Base-by-base conservation (phyloP, 2,329 filamentous ascomycete genomes). In the Pseudogymnoascus pannorum region DNA sequence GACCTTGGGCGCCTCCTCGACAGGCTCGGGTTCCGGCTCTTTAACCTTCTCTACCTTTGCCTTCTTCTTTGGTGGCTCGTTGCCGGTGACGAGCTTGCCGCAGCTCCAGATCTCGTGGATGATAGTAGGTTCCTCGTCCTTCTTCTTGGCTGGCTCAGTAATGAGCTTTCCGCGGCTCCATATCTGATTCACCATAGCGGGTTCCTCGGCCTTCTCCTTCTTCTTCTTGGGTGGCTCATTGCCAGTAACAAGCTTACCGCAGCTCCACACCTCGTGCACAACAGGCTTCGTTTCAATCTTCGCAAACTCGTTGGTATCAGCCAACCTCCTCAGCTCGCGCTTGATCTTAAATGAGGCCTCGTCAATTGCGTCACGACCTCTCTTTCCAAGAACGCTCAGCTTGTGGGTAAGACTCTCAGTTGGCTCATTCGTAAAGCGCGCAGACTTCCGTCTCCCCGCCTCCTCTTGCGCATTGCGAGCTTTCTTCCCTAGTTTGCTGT, bases 91-190 rank as follows among this genome's bases (percentile, higher is more conserved):
- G 64, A 62, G 5, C 59, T 64, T 62, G 57, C 22, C 63, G 63
- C 8, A 60, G 35, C 29, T 58, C 57, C 57, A 58, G 57, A 58
- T 33, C 26, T 58, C 57, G 29, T 38, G 20, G 8, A 36, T 57
- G 24, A 40, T 36, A 29, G 22, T 54, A 1, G 58, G 26, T 5
- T 60, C 58, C 0, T 60, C 35, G 5, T 18, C 59, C 59, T 68
- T 69, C 58, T 77, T 76, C 62, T 70, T 69, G 64, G 73, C 69
- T 22, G 72, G 69, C 2, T 73, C 72, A 38, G 79, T 76, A 40
- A 87, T 75, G 61, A 79, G 81, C 70, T 87, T 87, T 61, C 85
- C 85, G 65, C 87, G 87, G 67, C 81, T 82, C 85, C 85, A 87
- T 24, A 85, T 78, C 1, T 82, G 85, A 65, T 82, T 77, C 6